phyloP scores from a whole-genome alignment of 1,139 yeast species.

The Sporopachydermia cereana region DNA sequence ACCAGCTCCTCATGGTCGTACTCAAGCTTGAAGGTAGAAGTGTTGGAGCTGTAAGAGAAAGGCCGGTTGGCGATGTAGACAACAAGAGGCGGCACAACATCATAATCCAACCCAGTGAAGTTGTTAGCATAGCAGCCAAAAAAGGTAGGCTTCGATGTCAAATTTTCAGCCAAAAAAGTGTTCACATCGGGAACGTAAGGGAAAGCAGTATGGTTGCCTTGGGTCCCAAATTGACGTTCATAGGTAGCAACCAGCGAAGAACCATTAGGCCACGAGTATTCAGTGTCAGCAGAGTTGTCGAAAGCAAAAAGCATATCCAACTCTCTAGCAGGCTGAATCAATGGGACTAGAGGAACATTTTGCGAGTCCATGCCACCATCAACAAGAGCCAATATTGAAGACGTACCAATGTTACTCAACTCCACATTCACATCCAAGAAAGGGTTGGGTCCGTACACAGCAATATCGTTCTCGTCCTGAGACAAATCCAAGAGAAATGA shows the following conservation, averaged over 20 bases:
- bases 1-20: slow-evolving; percentile 48
- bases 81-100: slow-evolving; percentile 53
- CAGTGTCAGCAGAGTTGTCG: slow-evolving; percentile 79
- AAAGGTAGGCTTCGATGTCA: slow-evolving; percentile 38
- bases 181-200: slow-evolving; percentile 77
- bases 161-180: slow-evolving; percentile 49
- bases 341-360: slow-evolving; percentile 68
- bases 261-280: slow-evolving; percentile 65
- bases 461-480: slow-evolving; percentile 43
- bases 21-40: slow-evolving; percentile 57
- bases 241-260: slow-evolving; percentile 52
- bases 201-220: slow-evolving; percentile 57
- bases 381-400: slow-evolving; percentile 47
- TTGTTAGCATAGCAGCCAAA: slow-evolving; percentile 76
- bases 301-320: slow-evolving; percentile 73
- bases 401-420: slow-evolving; percentile 21
- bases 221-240: slow-evolving; percentile 52
- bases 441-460: slow-evolving; percentile 67
- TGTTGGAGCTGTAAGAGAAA: slow-evolving; percentile 53
- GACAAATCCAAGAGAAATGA: slow-evolving; percentile 19
- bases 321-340: slow-evolving; percentile 57
- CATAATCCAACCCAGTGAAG: slow-evolving; percentile 38
- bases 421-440: slow-evolving; percentile 32
- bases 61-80: slow-evolving; percentile 75
- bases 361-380: slow-evolving; percentile 87